Percentiles rank a stretch among this genome's conserved stretches.
These are phyloP conservation scores for Phragmites australis DNA, from an alignment of 176 grass and related monocot genomes.

Conservation along the genomic window DNA sequence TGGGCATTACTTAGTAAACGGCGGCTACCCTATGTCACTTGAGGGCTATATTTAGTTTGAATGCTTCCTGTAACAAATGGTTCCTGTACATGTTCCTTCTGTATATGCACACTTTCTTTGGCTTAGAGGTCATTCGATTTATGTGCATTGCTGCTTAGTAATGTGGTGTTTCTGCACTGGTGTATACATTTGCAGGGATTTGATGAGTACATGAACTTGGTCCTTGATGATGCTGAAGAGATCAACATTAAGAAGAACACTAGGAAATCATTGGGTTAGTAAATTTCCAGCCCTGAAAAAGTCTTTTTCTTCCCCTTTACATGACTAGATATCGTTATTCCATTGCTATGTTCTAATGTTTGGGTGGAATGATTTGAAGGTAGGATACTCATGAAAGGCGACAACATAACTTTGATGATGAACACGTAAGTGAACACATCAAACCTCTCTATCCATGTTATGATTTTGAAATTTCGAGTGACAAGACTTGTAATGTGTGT, in stretches of 20 bases:
- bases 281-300: neutral
- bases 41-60: too few species aligned
- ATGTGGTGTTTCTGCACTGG: neutral
- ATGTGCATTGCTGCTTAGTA: neutral
- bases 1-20: too few species aligned
- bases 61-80: too few species aligned
- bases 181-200: slow-evolving; percentile 60
- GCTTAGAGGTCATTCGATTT: neutral
- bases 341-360: neutral
- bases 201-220: slow-evolving; percentile 99
- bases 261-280: slow-evolving; percentile 73
- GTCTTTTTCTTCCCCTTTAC: neutral
- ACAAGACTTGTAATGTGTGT: neutral
- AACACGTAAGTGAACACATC: slow-evolving; percentile 53
- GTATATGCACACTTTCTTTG: too few species aligned
- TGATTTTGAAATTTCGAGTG: neutral
- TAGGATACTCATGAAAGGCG: slow-evolving; percentile 90
- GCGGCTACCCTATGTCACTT: too few species aligned
- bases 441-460: neutral
- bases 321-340: neutral
- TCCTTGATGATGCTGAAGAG: slow-evolving; percentile 95
- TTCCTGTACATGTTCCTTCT: too few species aligned
- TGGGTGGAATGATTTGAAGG: slow-evolving; percentile 49
- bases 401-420: slow-evolving; percentile 99
- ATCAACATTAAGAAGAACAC: slow-evolving; percentile 84